A percentile compares a stretch with the other conserved stretches of the same genome.
Conservation (phyloP, 2,329 filamentous ascomycete species). For the Xylaria sp. region DNA sequence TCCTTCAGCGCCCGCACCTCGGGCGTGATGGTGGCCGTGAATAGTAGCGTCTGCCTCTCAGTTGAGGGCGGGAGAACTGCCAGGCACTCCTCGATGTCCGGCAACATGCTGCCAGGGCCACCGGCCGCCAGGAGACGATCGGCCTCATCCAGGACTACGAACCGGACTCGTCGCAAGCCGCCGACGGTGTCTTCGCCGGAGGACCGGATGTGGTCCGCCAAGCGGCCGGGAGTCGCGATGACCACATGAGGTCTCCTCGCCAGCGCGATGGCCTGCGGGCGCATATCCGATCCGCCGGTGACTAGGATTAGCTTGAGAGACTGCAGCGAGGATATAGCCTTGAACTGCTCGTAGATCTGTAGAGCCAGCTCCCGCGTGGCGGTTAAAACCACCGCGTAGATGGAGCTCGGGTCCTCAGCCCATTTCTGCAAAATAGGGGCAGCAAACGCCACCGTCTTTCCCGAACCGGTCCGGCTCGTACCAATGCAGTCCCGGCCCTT, state of each 20-base stretch:
- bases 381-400: conserved; percentile 87
- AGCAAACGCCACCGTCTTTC: conserved; percentile 95
- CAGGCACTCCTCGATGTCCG: conserved; percentile 88
- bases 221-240: conserved; percentile 88
- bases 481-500: conserved; percentile 93
- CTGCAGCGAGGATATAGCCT: conserved; percentile 86
- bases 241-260: conserved; percentile 84
- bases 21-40: conserved; percentile 92
- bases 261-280: conserved; percentile 82
- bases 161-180: conserved; percentile 76
- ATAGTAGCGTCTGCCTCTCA: conserved; percentile 88
- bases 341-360: conserved; percentile 95
- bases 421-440: conserved; percentile 93
- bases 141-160: conserved; percentile 93
- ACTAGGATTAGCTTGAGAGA: conserved; percentile 87
- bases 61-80: conserved; percentile 75
- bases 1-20: conserved; percentile 88
- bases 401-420: conserved; percentile 88
- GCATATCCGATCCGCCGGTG: conserved; percentile 92
- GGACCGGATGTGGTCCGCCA: conserved; percentile 90
- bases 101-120: conserved; percentile 84
- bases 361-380: conserved; percentile 90
- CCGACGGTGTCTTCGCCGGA: conserved; percentile 90
- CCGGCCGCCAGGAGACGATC: conserved; percentile 80
- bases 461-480: conserved; percentile 90